Conservation (phyloP, 768 basidiomycete species). For the Tricholoma sp. region DNA sequence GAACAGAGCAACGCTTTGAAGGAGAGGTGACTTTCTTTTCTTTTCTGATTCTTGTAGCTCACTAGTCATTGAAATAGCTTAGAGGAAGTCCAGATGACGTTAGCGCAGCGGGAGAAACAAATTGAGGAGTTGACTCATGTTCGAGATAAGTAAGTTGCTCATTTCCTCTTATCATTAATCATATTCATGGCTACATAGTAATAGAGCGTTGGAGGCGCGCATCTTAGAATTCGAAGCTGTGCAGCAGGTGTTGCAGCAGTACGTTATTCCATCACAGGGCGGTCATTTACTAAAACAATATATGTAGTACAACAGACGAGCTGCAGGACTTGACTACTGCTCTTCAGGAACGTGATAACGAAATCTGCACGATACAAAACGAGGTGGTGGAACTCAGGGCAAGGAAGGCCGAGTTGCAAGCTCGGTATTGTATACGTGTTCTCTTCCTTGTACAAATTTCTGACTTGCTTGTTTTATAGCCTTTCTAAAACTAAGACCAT, state of each 20-base stretch:
- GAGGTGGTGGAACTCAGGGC: not conserved
- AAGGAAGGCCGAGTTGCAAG: not conserved
- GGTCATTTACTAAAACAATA: not conserved
- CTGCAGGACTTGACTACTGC: not conserved
- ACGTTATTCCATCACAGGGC: not conserved
- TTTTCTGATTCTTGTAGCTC: not conserved
- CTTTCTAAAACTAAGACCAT: not conserved
- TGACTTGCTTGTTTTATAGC: not conserved
- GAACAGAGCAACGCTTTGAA: constrained; percentile 10
- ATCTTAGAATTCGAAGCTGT: not conserved
- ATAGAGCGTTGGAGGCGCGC: not conserved
- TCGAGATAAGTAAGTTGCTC: not conserved
- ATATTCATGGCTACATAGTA: not conserved
- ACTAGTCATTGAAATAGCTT: constrained; percentile 5
- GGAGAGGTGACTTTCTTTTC: not conserved
- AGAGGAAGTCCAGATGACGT: not conserved
- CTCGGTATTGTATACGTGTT: not conserved
- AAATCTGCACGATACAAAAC: not conserved
- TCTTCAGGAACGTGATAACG: not conserved
- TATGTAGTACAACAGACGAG: not conserved
- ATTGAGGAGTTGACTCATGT: not conserved
- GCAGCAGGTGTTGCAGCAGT: not conserved
- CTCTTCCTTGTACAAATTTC: not conserved
- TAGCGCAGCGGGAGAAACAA: not conserved
- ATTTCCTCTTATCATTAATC: not conserved